Percentiles rank a stretch among this genome's conserved stretches.
Evolutionary conservation across 768 basidiomycete species (phyloP).

Genomic region (Gloeopeniophorella convolvens): DNA sequence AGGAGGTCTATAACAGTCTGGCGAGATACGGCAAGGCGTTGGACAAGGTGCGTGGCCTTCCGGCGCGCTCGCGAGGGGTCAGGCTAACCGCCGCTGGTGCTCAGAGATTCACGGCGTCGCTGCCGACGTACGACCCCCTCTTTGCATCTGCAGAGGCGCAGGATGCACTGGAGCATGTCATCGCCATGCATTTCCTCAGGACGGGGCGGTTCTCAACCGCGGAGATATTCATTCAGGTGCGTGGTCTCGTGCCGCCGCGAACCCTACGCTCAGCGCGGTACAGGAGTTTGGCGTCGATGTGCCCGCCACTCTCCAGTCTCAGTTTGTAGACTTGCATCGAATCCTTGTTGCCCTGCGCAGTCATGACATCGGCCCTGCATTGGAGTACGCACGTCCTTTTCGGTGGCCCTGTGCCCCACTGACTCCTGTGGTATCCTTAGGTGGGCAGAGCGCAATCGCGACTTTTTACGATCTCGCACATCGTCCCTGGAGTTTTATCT

Average conservation of each 20-base stretch:
- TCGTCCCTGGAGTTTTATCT: constrained; percentile 87
- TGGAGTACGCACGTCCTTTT: constrained; percentile 48
- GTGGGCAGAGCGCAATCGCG: constrained; percentile 66
- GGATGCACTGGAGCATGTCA: constrained; percentile 57
- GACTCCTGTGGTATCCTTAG: constrained; percentile 35
- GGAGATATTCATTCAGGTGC: constrained; percentile 65
- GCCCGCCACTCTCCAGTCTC: constrained; percentile 39
- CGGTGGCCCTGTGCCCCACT: background rate
- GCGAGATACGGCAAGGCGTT: constrained; percentile 77
- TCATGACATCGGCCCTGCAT: constrained; percentile 66
- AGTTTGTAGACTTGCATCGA: constrained; percentile 65
- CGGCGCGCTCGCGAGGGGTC: constrained; percentile 2
- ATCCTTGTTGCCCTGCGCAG: constrained; percentile 62
- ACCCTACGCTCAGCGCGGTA: constrained; percentile 8
- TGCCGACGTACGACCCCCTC: constrained; percentile 57
- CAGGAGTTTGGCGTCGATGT: constrained; percentile 68
- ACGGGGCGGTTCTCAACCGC: constrained; percentile 78
- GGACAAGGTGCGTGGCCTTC: constrained; percentile 65
- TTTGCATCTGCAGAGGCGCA: constrained; percentile 58
- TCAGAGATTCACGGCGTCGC: constrained; percentile 51
- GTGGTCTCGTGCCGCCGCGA: constrained; percentile 20
- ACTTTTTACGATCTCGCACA: constrained; percentile 58
- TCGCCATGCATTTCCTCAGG: constrained; percentile 72
- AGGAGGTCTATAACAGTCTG: constrained; percentile 76
- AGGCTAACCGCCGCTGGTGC: constrained; percentile 7